phyloP scores from a whole-genome alignment of 306 rosid genomes.

The Trifolium subterraneum region DNA sequence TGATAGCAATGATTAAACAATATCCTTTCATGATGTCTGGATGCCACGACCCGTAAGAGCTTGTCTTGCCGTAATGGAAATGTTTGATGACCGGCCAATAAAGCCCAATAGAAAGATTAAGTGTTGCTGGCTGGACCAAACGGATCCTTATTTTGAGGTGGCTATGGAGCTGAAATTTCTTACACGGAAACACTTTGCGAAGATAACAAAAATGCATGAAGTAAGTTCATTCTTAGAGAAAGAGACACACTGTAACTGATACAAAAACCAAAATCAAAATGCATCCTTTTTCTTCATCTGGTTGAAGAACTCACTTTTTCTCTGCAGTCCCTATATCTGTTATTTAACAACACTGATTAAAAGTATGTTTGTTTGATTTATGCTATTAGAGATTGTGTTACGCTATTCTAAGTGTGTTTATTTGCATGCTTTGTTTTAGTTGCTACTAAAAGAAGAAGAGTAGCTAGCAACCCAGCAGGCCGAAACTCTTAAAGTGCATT shows the following conservation, averaged over 20 bases:
- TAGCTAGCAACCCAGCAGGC: constrained; percentile 68
- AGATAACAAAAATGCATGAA: constrained; percentile 55
- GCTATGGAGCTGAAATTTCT: constrained; percentile 63
- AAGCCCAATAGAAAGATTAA: constrained; percentile 60
- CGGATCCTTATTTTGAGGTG: constrained; percentile 70
- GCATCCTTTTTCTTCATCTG: neutral
- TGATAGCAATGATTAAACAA: constrained; percentile 45
- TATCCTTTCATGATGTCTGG: constrained; percentile 82
- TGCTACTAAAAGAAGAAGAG: constrained; percentile 63
- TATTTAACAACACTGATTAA: neutral
- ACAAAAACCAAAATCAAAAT: neutral
- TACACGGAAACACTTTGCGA: constrained; percentile 53
- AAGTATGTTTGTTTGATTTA: constrained; percentile 3
- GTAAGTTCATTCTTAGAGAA: constrained; percentile 46
- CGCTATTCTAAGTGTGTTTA: constrained; percentile 23
- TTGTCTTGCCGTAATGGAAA: constrained; percentile 53
- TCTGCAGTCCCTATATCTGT: neutral
- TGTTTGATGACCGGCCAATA: constrained; percentile 76
- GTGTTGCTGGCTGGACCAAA: constrained; percentile 60
- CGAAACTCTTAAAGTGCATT: constrained; percentile 50
- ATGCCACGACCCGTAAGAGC: constrained; percentile 90
- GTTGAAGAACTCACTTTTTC: neutral
- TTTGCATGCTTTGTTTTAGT: constrained; percentile 39
- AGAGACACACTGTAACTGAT: neutral
- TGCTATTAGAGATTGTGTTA: constrained; percentile 3